Base-by-base conservation (phyloP, 1,139 yeast species). In the Kluyveromyces sp. region DNA sequence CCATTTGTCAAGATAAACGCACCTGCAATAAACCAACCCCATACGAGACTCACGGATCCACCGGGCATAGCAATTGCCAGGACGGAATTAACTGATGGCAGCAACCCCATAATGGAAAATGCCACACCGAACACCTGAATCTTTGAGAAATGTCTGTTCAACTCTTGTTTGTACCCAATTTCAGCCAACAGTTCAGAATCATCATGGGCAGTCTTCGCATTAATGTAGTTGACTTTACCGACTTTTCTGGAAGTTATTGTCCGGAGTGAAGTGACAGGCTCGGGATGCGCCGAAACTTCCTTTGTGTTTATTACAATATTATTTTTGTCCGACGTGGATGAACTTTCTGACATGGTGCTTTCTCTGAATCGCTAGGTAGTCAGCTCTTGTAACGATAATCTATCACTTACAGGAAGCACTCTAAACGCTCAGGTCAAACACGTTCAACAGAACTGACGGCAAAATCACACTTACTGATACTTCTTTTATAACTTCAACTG, bases 21-120 rank as follows among this genome's bases (percentile, higher is more conserved):
- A n/a, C 77, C 75, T 35, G 80, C 74, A 41, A 73, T 67, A 45
- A 80, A 70, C 86, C 87, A 83, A 43, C 87, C 85, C 86, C 87
- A 82, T 16, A 79, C 74, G 19, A 78, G 69, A 3, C 82, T 74
- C 13, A 72, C 76, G 3, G 78, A 73, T 2, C 81, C 81, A 15
- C 77, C 77, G 17, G 73, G 65, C 43, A 72, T 65, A 28, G 72
- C 66, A 36, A 57, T 58, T 8, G 55, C 56, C 46, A 63, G 51
- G 7, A 61, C 60, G 13, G 72, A 65, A 1, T 74, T 71, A 35
- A 74, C 72, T 29, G 73, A 66, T 3, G 78, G 78, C 31, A 73
- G 59, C 34, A 74, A 56, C 18, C 78, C 78, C 78, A 75, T 72
- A 47, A 74, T 72, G 31, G 75, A 69, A 51, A 73, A 74, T 2